Base-by-base conservation (phyloP, 2,329 filamentous ascomycete species). In the Beauveria pseudobassiana region DNA sequence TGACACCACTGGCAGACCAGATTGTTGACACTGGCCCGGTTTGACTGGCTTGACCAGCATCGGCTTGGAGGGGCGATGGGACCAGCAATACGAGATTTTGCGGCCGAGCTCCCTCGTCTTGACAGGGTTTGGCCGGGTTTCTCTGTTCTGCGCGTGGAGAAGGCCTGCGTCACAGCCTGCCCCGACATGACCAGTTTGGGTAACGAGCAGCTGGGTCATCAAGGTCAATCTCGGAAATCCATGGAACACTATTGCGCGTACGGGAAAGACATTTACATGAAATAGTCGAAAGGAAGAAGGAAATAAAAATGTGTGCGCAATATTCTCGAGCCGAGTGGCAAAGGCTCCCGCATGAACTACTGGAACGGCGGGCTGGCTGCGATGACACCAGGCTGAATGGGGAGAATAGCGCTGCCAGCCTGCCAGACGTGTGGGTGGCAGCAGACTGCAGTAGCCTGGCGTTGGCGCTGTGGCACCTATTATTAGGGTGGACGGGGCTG, bases 71-170 rank as follows among this genome's bases (percentile, higher is more conserved):
- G 58, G 49, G 40, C 18, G 20, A 38, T 46, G 49, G 50, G 58
- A 8, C 42, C 42, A 61, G 50, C 24, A 61, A 61, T 61, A 61
- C 59, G 59, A 61, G 59, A 42, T 61, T 55, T 61, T 61, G 46
- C 50, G 51, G 59, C 43, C 30, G 50, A 50, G 59, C 30, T 61
- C 24, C 34, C 48, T 59, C 40, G 22, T 43, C 34, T 38, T 40
- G 4, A 30, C 55, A 49, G 55, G 55, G 28, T 59, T 45, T 51
- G 18, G 56, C 10, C 22, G 24, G 38, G 24, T 20, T 59, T 42
- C 8, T 42, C 16, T 28, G 10, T 9, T 42, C 38, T 51, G 24
- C 38, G 38, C 49, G 57, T 52, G 57, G 57, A 59, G 57, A 51
- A 34, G 38, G 12, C 24, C 38, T 59, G 57, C 49, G 48, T 59